Percentiles rank a stretch among this genome's conserved stretches.
These are phyloP conservation scores for Pleurotus ostreatus DNA, from an alignment of 768 basidiomycete genomes.

Conservation along the genomic window DNA sequence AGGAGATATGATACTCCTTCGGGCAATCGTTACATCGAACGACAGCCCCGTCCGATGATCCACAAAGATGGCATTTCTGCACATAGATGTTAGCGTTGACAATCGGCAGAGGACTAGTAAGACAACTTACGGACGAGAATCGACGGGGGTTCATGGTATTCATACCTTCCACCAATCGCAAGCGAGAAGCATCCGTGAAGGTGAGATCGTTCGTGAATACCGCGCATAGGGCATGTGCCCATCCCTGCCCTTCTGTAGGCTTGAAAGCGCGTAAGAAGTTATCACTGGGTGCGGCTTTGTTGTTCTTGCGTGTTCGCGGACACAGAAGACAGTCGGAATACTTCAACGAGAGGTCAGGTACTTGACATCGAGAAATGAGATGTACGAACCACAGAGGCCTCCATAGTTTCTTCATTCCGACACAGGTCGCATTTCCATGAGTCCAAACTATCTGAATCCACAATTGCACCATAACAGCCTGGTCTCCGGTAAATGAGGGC, in stretches of 20 bases:
- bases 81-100: slow-evolving; percentile 6
- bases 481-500: slow-evolving; percentile 6
- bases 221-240: slow-evolving; percentile 89
- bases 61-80: slow-evolving; percentile 77
- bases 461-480: slow-evolving; percentile 69
- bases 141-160: slow-evolving; percentile 66
- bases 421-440: slow-evolving; percentile 88
- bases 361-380: slow-evolving; percentile 2
- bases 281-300: slow-evolving; percentile 47
- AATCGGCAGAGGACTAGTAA: neutral
- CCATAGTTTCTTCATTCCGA: slow-evolving; percentile 74
- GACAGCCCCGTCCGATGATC: slow-evolving; percentile 69
- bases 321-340: slow-evolving; percentile 84
- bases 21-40: slow-evolving; percentile 81
- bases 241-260: slow-evolving; percentile 89
- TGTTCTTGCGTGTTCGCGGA: slow-evolving; percentile 53
- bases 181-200: slow-evolving; percentile 68
- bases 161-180: slow-evolving; percentile 85
- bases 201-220: slow-evolving; percentile 83
- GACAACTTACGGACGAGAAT: slow-evolving; percentile 62
- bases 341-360: slow-evolving; percentile 31
- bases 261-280: slow-evolving; percentile 76
- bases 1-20: slow-evolving; percentile 80
- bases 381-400: slow-evolving; percentile 66
- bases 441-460: slow-evolving; percentile 60